Percentiles rank a stretch among this genome's conserved stretches.
phyloP scores from a whole-genome alignment of 345 rosid species.

The Triadica sebifera region DNA sequence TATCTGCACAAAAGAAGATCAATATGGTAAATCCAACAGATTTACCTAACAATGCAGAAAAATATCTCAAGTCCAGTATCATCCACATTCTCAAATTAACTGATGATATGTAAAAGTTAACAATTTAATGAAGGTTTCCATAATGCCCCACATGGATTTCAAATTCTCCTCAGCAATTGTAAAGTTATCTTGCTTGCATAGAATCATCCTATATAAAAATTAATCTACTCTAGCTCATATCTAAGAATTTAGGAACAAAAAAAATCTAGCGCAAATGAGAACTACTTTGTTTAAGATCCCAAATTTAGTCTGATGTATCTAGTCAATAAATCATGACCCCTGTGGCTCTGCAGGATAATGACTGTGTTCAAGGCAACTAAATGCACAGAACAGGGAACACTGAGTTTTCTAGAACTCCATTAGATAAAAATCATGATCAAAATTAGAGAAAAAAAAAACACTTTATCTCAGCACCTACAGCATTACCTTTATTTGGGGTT shows the following conservation, averaged over 20 bases:
- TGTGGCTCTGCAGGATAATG: no score
- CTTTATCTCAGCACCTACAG: not conserved
- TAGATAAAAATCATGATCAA: not conserved
- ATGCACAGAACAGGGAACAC: not conserved
- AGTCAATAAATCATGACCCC: not conserved
- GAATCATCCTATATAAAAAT: no score
- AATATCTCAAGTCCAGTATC: not conserved
- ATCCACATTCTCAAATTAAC: not conserved
- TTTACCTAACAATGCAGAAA: not conserved
- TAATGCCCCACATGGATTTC: not conserved
- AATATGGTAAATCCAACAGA: not conserved
- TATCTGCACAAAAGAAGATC: conserved; percentile 20
- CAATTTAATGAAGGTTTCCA: not conserved
- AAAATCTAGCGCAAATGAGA: not conserved
- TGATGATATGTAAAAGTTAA: not conserved
- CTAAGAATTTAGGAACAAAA: not conserved
- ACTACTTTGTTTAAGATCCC: not conserved
- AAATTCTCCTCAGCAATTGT: not conserved
- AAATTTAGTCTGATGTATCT: not conserved
- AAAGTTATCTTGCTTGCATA: no score
- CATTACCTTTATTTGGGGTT: conserved; percentile 21
- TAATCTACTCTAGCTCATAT: not conserved
- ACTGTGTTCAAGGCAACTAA: not conserved
- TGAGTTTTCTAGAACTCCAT: not conserved
- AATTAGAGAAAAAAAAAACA: not conserved